Percentiles rank a stretch among this genome's conserved stretches.
Conservation (phyloP, 306 rosid genomes). For the Sechiopsis laciniata region DNA sequence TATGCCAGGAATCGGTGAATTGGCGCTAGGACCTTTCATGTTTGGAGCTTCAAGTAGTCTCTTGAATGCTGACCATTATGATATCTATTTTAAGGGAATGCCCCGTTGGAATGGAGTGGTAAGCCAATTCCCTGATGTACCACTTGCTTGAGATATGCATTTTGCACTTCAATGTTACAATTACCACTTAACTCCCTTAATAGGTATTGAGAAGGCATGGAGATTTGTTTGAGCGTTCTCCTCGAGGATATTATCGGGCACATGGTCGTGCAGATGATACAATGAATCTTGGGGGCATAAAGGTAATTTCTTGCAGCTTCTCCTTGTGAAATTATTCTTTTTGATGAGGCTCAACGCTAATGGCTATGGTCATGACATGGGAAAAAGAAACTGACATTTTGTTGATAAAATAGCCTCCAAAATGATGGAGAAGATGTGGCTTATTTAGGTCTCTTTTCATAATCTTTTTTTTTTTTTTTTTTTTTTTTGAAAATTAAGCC, state of each 20-base stretch:
- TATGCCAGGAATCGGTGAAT: constrained; percentile 85
- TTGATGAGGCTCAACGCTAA: neutral
- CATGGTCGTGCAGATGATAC: constrained; percentile 98
- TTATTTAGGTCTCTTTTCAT: no score
- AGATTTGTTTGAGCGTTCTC: constrained; percentile 75
- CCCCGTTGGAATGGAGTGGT: constrained; percentile 79
- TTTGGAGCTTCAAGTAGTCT: constrained; percentile 73
- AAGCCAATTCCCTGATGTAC: constrained; percentile 27
- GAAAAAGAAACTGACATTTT: no score
- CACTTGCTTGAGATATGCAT: neutral
- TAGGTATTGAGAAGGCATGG: constrained; percentile 91
- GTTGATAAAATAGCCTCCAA: no score
- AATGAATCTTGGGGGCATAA: constrained; percentile 96
- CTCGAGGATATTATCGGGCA: constrained; percentile 79
- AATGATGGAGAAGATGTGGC: no score
- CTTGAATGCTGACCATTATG: constrained; percentile 82
- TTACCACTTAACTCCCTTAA: constrained; percentile 6
- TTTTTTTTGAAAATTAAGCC: no score
- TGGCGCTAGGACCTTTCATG: constrained; percentile 78
- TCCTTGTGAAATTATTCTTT: neutral
- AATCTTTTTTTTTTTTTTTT: no score
- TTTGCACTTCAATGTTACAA: constrained; percentile 22
- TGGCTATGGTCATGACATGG: neutral
- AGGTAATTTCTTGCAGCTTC: constrained; percentile 40
- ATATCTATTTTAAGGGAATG: constrained; percentile 84